Evolutionary conservation across 257 asterid genomes (phyloP).

Genomic region (Salvia rosmarinus): DNA sequence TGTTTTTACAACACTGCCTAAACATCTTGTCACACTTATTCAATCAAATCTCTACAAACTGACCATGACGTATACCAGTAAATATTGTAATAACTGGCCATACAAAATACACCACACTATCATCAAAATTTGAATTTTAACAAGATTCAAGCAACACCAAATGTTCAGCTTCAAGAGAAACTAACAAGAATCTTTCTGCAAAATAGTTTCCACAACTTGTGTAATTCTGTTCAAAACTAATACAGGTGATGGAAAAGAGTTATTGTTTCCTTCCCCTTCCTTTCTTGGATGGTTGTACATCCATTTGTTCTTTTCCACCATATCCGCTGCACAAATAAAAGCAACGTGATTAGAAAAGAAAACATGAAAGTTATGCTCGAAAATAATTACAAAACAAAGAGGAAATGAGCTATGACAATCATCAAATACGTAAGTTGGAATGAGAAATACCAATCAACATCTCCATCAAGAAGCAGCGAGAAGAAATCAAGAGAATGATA

Average conservation of each 20-base stretch:
- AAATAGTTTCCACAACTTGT: background rate
- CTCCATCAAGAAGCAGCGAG: background rate
- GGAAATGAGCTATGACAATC: background rate
- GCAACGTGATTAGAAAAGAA: background rate
- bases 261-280: conserved; percentile 78
- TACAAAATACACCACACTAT: background rate
- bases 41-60: background rate
- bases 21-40: conserved; percentile 18
- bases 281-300: conserved; percentile 57
- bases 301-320: conserved; percentile 68
- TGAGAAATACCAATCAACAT: background rate
- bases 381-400: background rate
- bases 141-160: background rate
- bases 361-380: background rate
- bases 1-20: background rate
- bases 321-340: conserved; percentile 48
- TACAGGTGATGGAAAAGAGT: background rate
- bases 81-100: background rate
- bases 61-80: background rate
- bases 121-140: background rate
- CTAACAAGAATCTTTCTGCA: background rate
- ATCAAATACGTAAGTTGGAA: background rate
- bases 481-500: background rate
- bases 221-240: background rate
- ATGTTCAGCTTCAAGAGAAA: background rate